Base-by-base conservation (phyloP, 2,329 filamentous ascomycete species). In the Aspergillus tamarii region DNA sequence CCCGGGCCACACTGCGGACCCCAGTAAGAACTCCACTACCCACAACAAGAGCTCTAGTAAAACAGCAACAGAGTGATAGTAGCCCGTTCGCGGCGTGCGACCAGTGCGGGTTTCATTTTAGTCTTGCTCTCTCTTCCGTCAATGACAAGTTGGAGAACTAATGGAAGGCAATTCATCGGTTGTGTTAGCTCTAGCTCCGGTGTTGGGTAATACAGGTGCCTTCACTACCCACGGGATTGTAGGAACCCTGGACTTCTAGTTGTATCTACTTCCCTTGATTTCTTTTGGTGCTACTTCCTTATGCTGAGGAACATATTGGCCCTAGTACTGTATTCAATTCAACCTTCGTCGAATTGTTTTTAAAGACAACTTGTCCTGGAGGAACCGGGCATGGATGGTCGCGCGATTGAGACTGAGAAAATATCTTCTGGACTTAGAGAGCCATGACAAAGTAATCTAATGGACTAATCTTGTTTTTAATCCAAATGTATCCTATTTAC, bases 401-500 rank as follows among this genome's bases (percentile, higher is more conserved):
- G 23, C 3, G 23, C 23, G 6, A 19, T 3, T 10, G 26, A 23
- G 19, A 52, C n/a, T 6, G 11, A 32, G 8, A 32, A 32, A n/a
- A 14, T n/a, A 30, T 21, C 19, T 12, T 34, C n/a, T 52, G 11
- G 19, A 32, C 19, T 12, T 14, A 52, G 28, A 32, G 16, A 41
- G 19, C 7, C 7, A n/a, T 41, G 39, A n/a, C 19, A 41, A 41
- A 41, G 39, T 19, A 41, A 41, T n/a, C 45, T 16, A 48, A 48
- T 48, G 14, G 45, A 48, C 45, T 28, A 26, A 48, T 32, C 32
- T 57, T 23, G 16, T 26, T 39, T 11, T 46, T 50, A 7, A 26
- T 32, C 8, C 12, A 50, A 50, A 52, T 61, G 59, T 64, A 64
- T 52, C 57, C 55, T 16, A 57, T 58, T 59, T n/a, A 59, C 34